phyloP scores from a whole-genome alignment of 179 eudicot species.

The Patellifolia procumbens region DNA sequence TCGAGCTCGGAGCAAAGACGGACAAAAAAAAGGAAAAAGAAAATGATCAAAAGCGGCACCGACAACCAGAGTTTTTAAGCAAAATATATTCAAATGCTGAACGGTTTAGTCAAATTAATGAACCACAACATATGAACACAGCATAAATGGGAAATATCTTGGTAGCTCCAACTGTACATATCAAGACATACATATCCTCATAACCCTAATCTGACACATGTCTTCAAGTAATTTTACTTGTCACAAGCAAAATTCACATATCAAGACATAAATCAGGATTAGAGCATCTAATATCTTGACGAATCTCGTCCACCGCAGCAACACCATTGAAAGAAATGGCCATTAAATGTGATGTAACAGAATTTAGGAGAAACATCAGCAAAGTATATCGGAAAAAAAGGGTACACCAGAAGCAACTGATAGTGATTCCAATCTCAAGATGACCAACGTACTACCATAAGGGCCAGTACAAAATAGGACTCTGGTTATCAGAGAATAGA shows the following conservation, averaged over 20 bases:
- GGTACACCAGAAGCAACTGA: conserved; percentile 23
- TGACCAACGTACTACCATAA: conserved; percentile 16
- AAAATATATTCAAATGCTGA: not conserved
- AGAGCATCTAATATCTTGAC: not conserved
- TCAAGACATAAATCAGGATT: not conserved
- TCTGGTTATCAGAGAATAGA: conserved; percentile 53
- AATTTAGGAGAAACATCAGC: conserved; percentile 19
- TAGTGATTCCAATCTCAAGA: conserved; percentile 18
- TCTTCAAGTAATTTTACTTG: not conserved
- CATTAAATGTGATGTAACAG: conserved; percentile 16
- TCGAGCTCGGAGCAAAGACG: conserved; percentile 14
- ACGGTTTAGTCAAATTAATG: not conserved
- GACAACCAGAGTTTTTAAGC: conserved; percentile 18
- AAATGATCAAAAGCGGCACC: conserved; percentile 23
- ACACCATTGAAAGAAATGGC: conserved; percentile 17
- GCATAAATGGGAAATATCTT: not conserved
- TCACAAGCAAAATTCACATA: conserved; percentile 14
- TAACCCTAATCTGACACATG: conserved; percentile 1
- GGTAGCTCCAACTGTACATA: conserved; percentile 26
- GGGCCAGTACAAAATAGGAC: not conserved
- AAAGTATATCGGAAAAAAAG: conserved; percentile 23
- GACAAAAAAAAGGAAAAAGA: conserved; percentile 14
- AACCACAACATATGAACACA: conserved; percentile 13
- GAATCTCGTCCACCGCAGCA: conserved; percentile 19
- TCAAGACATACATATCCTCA: conserved; percentile 11